A percentile compares a stretch with the other conserved stretches of the same genome.
Evolutionary conservation across 2,329 filamentous ascomycete species (phyloP).

Genomic region (Cladosporium sp.): DNA sequence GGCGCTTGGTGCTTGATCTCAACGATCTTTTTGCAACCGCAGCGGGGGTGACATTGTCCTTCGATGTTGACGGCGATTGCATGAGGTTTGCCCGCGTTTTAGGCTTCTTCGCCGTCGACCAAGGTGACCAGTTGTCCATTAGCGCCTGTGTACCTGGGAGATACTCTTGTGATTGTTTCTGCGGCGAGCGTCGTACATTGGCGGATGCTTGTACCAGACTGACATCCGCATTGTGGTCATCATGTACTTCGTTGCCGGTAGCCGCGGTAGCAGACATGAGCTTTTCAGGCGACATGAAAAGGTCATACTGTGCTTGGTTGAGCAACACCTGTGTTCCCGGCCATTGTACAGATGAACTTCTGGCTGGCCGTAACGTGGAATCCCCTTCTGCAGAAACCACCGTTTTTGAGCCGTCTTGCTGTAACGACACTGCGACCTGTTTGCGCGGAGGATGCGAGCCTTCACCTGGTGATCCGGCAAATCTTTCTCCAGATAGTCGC

Average conservation of each 20-base stretch:
- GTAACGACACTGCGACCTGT: background rate
- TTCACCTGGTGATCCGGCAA: conserved; percentile 15
- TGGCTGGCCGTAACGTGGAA: background rate
- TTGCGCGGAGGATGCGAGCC: conserved; percentile 16
- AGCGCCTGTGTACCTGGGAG: conserved; percentile 43
- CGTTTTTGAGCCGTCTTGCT: background rate
- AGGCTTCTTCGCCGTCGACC: conserved; percentile 40
- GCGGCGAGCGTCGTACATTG: conserved; percentile 17
- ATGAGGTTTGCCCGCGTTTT: conserved; percentile 13
- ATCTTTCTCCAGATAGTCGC: conserved; percentile 22
- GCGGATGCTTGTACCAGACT: background rate
- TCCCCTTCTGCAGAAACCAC: background rate
- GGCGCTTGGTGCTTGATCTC: conserved; percentile 1
- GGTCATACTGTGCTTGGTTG: conserved; percentile 26
- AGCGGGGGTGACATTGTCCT: background rate
- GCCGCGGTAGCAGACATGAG: conserved; percentile 24
- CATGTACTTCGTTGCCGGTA: conserved; percentile 28
- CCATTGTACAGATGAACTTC: conserved; percentile 15
- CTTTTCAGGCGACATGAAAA: conserved; percentile 28
- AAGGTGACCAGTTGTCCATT: conserved; percentile 37
- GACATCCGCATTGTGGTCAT: background rate
- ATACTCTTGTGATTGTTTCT: conserved; percentile 21
- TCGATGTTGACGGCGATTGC: background rate
- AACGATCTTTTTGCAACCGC: background rate
- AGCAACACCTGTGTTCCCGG: conserved; percentile 28